Base-by-base conservation (phyloP, 2,329 filamentous ascomycete genomes). In the Albifimbria verrucaria region DNA sequence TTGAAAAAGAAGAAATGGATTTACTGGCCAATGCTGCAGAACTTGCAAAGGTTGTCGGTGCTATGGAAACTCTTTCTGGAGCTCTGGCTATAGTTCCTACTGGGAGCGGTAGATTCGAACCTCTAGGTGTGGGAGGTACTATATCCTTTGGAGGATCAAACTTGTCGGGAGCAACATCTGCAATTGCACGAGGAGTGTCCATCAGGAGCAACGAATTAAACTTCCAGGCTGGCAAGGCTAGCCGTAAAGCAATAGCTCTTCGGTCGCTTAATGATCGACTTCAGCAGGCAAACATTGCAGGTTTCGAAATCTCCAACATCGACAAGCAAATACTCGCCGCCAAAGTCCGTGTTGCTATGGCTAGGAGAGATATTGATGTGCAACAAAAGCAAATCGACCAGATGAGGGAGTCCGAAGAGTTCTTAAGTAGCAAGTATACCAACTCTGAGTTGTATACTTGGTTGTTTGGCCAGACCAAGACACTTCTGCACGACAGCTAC, bases 261-360 rank as follows among this genome's bases (percentile, higher is more conserved):
- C 3, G 25, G 18, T 25, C 49, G 52, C 36, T 52, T 4, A 53
- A 57, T 12, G 53, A 53, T 18, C 45, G 53, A 2, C 42, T 44
- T 6, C 11, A 50, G 7, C 48, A 54, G 26, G 56, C 54, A 20
- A 57, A 56, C 22, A 25, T 47, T 6, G 25, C 36, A 3, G 52
- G 56, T 6, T 47, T 20, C 28, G 56, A 57, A 20, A 54, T 57
- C 43, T 52, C 52, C 46, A 26, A 50, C 11, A 49, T 53, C 11
- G 54, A 58, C 44, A 52, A 54, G 41, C 54, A 58, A 39, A 56
- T 56, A 4, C 44, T 44, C 6, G 41, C 49, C 4, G 22, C 51
- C 11, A 18, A 46, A 10, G 48, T 25, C 4, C 24, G 50, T 4
- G 24, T 50, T 6, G 23, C 52, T 3, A 51, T 51, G 10, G 20